Base-by-base conservation (phyloP, 2,329 filamentous ascomycete genomes). In the Alternaria sp. region DNA sequence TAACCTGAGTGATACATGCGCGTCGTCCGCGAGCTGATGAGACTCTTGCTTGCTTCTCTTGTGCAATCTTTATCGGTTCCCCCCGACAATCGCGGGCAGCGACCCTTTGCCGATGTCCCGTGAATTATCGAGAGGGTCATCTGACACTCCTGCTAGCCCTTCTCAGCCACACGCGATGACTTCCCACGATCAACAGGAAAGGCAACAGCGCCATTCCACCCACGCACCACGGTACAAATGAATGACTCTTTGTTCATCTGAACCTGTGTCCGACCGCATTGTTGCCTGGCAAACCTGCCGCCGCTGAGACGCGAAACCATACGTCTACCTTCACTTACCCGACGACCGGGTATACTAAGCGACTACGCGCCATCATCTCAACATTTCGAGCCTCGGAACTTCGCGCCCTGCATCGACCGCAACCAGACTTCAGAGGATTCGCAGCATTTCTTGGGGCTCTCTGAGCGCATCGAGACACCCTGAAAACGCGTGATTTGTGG, bases 61-160 rank as follows among this genome's bases (percentile, higher is more conserved):
- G 57, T 64, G 57, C 44, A 18, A 46, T 60, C 37, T 53, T 11
- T 18, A 20, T 44, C 53, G 53, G 30, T 44, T 15, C 18, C n/a
- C 37, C 37, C 53, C 53, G 53, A 55, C 21, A 28, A 55, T 43
- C 23, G 33, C 30, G 53, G 53, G 33, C 33, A 55, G 23, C 49
- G 33, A 23, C 37, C 37, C 53, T 43, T 44, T 55, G 53, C 53
- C 53, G 53, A 55, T 26, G 15, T 37, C 53, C 21, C 49, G 30
- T 53, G 59, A 61, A 62, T 57, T 60, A 60, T 63, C 61, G 41
- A 63, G 37, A 56, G 64, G 51, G 71, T 73, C 71, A 73, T 67
- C 64, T 73, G 72, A 71, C 68, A 51, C 69, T 43, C 46, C 44
- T 64, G 71, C 64, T 66, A 70, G 64, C 60, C 68, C 65, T 58